Conservation (phyloP, 2,329 filamentous ascomycete species). For the Clonostachys chloroleuca region DNA sequence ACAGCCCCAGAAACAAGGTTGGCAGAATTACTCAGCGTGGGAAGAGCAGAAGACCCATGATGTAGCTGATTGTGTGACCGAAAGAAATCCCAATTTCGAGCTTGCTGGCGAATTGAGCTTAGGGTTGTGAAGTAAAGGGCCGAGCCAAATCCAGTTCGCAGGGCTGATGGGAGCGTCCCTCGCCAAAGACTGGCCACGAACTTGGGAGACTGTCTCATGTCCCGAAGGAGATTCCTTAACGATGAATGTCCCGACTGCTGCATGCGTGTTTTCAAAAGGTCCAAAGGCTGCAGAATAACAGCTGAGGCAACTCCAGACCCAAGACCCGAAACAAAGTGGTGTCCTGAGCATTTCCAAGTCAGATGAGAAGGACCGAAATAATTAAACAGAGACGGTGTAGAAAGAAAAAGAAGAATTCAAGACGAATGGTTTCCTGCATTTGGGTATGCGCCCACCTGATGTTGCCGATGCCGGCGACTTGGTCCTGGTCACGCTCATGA, state of each 20-base stretch:
- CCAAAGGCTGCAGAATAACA: slow-evolving; percentile 87
- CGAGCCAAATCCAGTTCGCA: slow-evolving; percentile 88
- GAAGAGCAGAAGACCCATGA: slow-evolving; percentile 63
- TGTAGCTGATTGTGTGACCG: slow-evolving; percentile 11
- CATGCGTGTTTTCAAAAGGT: slow-evolving; percentile 93
- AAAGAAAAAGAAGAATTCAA: no score
- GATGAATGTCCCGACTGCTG: slow-evolving; percentile 78
- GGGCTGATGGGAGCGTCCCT: slow-evolving; percentile 85
- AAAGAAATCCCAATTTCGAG: slow-evolving; percentile 27
- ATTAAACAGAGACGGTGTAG: no score
- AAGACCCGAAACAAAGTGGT: slow-evolving; percentile 86
- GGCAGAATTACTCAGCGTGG: slow-evolving; percentile 75
- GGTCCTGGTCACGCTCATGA: not conserved
- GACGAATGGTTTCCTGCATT: no score
- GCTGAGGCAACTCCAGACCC: slow-evolving; percentile 84
- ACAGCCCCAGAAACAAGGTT: slow-evolving; percentile 83
- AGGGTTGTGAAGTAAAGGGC: slow-evolving; percentile 92
- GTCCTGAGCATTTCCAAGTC: slow-evolving; percentile 40
- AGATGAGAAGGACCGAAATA: not conserved
- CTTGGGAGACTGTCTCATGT: slow-evolving; percentile 51
- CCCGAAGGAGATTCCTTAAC: slow-evolving; percentile 35
- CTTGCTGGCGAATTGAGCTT: slow-evolving; percentile 70
- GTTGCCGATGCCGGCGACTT: not conserved
- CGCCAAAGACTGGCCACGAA: slow-evolving; percentile 77
- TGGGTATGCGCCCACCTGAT: not conserved